These are phyloP conservation scores for Sugiyamaella castrensis DNA, from an alignment of 1,139 yeast genomes.

Conservation along the genomic window DNA sequence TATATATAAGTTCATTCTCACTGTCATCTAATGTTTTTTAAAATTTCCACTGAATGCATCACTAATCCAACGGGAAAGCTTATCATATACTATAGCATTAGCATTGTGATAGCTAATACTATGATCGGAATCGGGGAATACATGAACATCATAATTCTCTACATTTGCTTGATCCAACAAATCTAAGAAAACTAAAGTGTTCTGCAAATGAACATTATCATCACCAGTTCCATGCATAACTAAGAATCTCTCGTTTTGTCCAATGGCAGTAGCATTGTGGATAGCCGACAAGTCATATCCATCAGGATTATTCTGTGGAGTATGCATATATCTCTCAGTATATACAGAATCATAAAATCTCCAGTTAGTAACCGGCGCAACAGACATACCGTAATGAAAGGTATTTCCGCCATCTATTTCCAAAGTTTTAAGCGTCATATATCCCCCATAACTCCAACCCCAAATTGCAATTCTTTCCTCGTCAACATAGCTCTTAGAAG, in stretches of 20 bases:
- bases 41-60: constrained; percentile 64
- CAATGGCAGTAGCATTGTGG: constrained; percentile 48
- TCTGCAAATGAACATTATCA: constrained; percentile 93
- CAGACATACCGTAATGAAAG: constrained; percentile 79
- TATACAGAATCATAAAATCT: constrained; percentile 73
- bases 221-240: constrained; percentile 96
- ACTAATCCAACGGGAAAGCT: constrained; percentile 65
- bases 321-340: constrained; percentile 87
- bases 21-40: neutral
- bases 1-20: neutral
- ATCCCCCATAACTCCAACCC: constrained; percentile 97
- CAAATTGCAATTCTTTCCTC: constrained; percentile 72
- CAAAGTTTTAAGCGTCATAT: constrained; percentile 68
- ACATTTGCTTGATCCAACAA: constrained; percentile 56
- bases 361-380: constrained; percentile 90
- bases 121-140: constrained; percentile 94
- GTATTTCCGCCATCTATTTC: constrained; percentile 66
- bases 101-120: constrained; percentile 79
- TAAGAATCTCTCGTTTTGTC: constrained; percentile 63
- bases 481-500: constrained; percentile 55
- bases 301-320: constrained; percentile 53
- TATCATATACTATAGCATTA: constrained; percentile 67
- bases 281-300: constrained; percentile 50
- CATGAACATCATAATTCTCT: constrained; percentile 83
- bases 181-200: constrained; percentile 74